A percentile compares a stretch with the other conserved stretches of the same genome.
phyloP scores from a whole-genome alignment of 164 flowering plant species.

The Buxus sempervirens region DNA sequence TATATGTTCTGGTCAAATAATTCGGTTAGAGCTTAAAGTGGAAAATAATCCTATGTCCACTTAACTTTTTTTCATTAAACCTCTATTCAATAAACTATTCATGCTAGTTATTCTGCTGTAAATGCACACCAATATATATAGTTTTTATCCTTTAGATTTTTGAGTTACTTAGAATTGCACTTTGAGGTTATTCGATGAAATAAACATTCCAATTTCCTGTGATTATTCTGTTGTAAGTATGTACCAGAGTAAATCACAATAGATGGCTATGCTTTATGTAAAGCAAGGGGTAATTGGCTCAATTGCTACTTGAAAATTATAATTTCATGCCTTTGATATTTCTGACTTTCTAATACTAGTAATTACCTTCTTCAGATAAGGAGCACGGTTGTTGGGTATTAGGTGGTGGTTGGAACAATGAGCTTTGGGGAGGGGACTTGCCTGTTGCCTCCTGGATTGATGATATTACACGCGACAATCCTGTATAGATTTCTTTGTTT shows the following conservation, averaged over 20 bases:
- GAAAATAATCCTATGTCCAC: no score
- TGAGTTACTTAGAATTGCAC: background rate
- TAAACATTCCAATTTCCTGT: background rate
- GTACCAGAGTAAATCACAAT: no score
- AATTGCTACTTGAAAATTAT: no score
- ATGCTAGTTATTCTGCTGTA: background rate
- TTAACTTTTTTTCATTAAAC: no score
- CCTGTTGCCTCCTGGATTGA: slow-evolving; percentile 88
- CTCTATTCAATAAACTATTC: background rate
- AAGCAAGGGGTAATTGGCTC: background rate
- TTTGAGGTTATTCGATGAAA: background rate
- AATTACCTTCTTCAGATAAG: slow-evolving; percentile 33
- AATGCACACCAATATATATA: background rate
- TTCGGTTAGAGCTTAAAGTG: no score
- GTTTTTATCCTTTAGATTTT: no score
- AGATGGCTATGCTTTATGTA: no score
- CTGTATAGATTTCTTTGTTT: slow-evolving; percentile 37
- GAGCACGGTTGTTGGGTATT: slow-evolving; percentile 69
- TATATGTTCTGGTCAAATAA: no score
- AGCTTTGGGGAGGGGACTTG: slow-evolving; percentile 85
- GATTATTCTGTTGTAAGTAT: no score
- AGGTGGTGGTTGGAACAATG: slow-evolving; percentile 99
- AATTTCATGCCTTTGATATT: background rate
- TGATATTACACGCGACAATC: slow-evolving; percentile 72
- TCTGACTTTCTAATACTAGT: background rate